A percentile compares a stretch with the other conserved stretches of the same genome.
These are phyloP conservation scores for Eremochloa ophiuroides DNA, from an alignment of 176 grass and related monocot genomes.

Conservation along the genomic window DNA sequence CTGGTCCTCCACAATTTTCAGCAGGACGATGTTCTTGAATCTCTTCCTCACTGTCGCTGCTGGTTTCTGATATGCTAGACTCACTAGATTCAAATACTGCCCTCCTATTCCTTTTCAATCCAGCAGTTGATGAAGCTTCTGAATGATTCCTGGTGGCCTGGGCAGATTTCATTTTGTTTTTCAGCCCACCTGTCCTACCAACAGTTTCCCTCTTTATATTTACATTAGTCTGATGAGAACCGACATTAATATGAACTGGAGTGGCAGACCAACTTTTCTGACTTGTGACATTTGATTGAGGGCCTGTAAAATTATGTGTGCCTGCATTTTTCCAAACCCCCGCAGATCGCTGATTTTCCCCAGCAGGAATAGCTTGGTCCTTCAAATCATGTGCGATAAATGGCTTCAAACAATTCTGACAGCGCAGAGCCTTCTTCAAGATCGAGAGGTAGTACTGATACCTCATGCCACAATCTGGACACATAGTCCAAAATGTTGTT, in stretches of 20 bases:
- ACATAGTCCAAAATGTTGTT: conserved; percentile 85
- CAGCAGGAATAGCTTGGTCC: conserved; percentile 42
- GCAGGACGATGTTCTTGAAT: conserved; percentile 21
- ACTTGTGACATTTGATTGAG: conserved; percentile 34
- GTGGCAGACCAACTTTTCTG: conserved; percentile 21
- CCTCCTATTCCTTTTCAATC: conserved; percentile 57
- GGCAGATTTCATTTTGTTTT: conserved; percentile 42
- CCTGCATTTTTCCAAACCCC: conserved; percentile 41
- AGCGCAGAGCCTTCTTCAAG: conserved; percentile 79
- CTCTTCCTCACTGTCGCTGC: conserved; percentile 48
- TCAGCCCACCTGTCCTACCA: conserved; percentile 20
- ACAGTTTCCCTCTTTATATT: conserved; percentile 24
- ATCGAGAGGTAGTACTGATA: conserved; percentile 77
- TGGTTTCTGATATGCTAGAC: conserved; percentile 47
- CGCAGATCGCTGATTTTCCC: conserved; percentile 26
- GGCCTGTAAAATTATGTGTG: conserved; percentile 27
- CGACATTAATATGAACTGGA: conserved; percentile 25
- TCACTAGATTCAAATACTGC: conserved; percentile 41
- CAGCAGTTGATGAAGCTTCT: conserved; percentile 31
- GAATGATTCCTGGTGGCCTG: conserved; percentile 21
- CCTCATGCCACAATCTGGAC: conserved; percentile 68
- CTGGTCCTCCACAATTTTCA: conserved; percentile 18
- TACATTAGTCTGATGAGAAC: conserved; percentile 29
- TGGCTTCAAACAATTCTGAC: conserved; percentile 84
- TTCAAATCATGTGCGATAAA: conserved; percentile 77